A percentile compares a stretch with the other conserved stretches of the same genome.
Evolutionary conservation across 2,329 filamentous ascomycete genomes (phyloP).

Genomic region (Diaporthe amygdali): DNA sequence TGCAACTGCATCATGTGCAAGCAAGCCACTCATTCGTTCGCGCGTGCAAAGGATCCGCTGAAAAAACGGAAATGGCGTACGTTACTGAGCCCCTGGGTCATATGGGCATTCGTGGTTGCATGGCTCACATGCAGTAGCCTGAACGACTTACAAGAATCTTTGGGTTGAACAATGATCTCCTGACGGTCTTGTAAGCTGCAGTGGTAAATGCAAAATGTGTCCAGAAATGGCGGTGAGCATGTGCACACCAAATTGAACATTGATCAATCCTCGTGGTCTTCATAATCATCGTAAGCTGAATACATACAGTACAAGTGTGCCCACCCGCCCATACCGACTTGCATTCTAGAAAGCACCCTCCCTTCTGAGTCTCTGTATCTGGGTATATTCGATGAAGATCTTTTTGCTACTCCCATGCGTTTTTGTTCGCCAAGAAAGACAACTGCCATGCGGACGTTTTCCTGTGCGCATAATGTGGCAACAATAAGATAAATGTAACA

Average conservation of each 20-base stretch:
- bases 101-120: not conserved
- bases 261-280: not conserved
- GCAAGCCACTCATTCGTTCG: not conserved
- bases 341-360: conserved; percentile 1
- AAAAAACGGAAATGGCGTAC: not conserved
- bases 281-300: conserved; percentile 11
- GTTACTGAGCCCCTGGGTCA: not conserved
- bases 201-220: no score
- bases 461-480: not conserved
- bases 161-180: no score
- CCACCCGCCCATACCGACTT: conserved; percentile 5
- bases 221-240: no score
- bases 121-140: not conserved
- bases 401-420: not conserved
- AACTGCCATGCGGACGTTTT: not conserved
- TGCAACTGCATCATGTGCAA: not conserved
- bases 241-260: not conserved
- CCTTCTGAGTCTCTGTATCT: conserved; percentile 4
- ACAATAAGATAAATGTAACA: not conserved
- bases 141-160: not conserved
- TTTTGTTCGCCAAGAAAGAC: not conserved
- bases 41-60: not conserved
- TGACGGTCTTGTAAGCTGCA: not conserved
- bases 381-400: conserved; percentile 17
- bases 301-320: conserved; percentile 4